These are phyloP conservation scores for Leptographium procerum DNA, from an alignment of 2,329 filamentous ascomycete species.

Conservation along the genomic window DNA sequence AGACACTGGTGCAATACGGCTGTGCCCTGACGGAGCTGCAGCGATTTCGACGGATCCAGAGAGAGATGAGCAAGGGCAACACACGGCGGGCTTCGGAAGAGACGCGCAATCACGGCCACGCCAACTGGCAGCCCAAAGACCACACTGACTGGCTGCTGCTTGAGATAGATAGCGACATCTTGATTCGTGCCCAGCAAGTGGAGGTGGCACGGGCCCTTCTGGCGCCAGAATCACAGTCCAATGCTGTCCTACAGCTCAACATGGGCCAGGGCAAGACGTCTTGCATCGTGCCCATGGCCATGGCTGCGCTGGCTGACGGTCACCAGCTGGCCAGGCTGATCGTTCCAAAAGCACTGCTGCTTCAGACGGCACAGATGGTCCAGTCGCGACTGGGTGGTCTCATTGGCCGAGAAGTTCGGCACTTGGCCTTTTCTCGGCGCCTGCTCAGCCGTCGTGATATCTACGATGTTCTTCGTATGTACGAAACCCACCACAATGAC, in stretches of 20 bases:
- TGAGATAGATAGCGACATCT: conserved; percentile 52
- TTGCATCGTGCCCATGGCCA: conserved; percentile 42
- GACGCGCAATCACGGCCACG: conserved; percentile 34
- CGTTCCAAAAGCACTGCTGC: conserved; percentile 43
- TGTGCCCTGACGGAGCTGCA: conserved; percentile 32
- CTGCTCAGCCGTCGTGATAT: conserved; percentile 22
- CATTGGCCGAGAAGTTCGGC: conserved; percentile 38
- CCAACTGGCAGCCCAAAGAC: conserved; percentile 42
- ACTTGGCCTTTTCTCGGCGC: conserved; percentile 47
- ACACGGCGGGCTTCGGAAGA: conserved; percentile 29
- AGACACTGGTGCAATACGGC: conserved; percentile 30
- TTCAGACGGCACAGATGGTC: conserved; percentile 46
- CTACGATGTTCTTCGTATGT: conserved; percentile 24
- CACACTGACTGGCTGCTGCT: conserved; percentile 53
- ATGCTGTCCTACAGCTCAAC: conserved; percentile 54
- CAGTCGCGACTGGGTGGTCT: conserved; percentile 44
- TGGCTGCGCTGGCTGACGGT: conserved; percentile 31
- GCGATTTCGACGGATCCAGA: conserved; percentile 29
- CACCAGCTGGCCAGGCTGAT: conserved; percentile 38
- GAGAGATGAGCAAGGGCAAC: conserved; percentile 16
- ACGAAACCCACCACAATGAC: conserved; percentile 21
- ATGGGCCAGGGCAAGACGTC: conserved; percentile 53
- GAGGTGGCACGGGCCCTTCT: conserved; percentile 53
- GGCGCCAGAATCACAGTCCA: conserved; percentile 34
- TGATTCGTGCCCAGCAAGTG: conserved; percentile 50